phyloP scores from a whole-genome alignment of 2,329 filamentous ascomycete genomes.

The Didymella keratinophila region DNA sequence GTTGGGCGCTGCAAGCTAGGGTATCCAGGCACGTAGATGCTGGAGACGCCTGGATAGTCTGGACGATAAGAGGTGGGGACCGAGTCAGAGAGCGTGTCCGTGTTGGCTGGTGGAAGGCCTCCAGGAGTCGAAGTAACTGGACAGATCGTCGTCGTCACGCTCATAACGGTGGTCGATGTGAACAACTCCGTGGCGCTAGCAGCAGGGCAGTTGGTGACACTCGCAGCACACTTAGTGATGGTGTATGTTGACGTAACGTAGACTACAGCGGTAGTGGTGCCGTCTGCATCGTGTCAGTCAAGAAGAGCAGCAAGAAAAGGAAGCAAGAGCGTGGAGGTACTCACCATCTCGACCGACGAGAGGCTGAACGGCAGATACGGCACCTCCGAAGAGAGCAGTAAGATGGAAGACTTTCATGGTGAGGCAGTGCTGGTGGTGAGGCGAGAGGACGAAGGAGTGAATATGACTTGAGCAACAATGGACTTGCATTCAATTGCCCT shows the following conservation, averaged over 20 bases:
- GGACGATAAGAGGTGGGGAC: conserved; percentile 19
- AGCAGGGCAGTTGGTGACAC: conserved; percentile 46
- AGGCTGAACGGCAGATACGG: conserved; percentile 31
- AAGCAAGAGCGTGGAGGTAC: conserved; percentile 9
- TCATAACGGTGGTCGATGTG: conserved; percentile 49
- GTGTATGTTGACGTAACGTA: conserved; percentile 51
- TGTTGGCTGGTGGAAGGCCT: conserved; percentile 18
- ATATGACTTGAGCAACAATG: conserved; percentile 25
- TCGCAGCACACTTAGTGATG: conserved; percentile 51
- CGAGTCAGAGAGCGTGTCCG: conserved; percentile 18
- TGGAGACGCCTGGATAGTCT: conserved; percentile 2
- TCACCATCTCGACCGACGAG: conserved; percentile 33
- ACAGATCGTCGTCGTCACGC: conserved; percentile 55
- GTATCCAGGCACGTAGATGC: conserved; percentile 14
- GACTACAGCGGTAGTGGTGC: conserved; percentile 47
- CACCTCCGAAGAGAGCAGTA: conserved; percentile 35
- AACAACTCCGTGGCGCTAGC: conserved; percentile 44
- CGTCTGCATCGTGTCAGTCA: conserved; percentile 24
- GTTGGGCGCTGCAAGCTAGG: conserved; percentile 9
- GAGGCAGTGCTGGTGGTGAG: conserved; percentile 25
- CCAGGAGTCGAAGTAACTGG: conserved; percentile 34
- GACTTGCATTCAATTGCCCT: conserved; percentile 26
- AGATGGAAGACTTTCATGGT: conserved; percentile 41
- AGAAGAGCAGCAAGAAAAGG: background rate
- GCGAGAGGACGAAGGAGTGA: conserved; percentile 32